phyloP scores from a whole-genome alignment of 306 rosid species.

The Cucurbita ficifolia region DNA sequence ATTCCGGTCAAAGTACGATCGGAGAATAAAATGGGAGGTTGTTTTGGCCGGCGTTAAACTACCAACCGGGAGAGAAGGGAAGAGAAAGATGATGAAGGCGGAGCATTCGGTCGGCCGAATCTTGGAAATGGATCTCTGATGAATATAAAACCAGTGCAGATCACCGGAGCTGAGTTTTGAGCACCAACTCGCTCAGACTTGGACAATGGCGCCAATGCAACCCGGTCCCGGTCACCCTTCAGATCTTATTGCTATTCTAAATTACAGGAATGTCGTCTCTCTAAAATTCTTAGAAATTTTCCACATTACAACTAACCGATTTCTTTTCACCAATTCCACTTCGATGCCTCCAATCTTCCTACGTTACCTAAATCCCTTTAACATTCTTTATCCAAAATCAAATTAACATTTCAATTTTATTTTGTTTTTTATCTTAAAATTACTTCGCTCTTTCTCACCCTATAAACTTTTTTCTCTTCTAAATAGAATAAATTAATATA shows the following conservation, averaged over 20 bases:
- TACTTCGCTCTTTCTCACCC: no score
- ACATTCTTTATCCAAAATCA: no score
- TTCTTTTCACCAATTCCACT: not conserved
- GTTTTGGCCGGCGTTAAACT: not conserved
- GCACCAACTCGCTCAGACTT: not conserved
- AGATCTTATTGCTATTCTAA: not conserved
- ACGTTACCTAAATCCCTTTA: no score
- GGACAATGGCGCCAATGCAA: not conserved
- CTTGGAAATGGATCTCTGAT: no score
- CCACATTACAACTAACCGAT: not conserved
- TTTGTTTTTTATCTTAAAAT: no score
- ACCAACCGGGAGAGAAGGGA: not conserved
- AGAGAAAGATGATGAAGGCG: not conserved
- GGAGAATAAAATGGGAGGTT: not conserved
- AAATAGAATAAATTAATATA: no score
- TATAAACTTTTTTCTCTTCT: no score
- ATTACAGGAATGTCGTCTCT: not conserved
- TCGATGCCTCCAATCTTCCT: not conserved
- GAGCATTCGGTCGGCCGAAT: not conserved
- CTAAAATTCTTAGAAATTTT: not conserved
- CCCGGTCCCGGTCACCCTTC: not conserved
- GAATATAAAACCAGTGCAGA: no score
- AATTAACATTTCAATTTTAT: no score
- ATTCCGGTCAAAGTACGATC: not conserved
- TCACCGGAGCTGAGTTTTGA: no score